Base-by-base conservation (phyloP, 805 yeast genomes). In the Grigorovia jiainica region DNA sequence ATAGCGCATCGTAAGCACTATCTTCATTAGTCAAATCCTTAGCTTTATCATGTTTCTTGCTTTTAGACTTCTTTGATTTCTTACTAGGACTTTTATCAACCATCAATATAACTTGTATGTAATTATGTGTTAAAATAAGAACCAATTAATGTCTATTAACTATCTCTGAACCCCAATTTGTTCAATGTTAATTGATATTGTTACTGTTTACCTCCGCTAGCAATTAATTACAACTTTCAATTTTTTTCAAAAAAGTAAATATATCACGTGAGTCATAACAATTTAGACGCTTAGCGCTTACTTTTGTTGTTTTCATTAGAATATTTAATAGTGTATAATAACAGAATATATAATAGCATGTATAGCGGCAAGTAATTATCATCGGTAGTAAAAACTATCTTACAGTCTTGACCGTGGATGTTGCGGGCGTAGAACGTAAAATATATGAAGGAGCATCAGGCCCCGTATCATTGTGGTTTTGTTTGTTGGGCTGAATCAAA, bases 401-500 rank as follows among this genome's bases (percentile, higher is more conserved):
- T 7, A 56, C 63, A 1, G 70, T 64, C 34, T 51, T 61, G 39
- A 64, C 57, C 1, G 46, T 49, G 2, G 64, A 64, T 42, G 44
- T 39, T 6, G 63, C 49, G 0, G 70, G 68, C 10, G 67, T 65
- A 0, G 66, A 63, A 5, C 67, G 61, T 13, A 64, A 48, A 13
- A 77, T 65, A 9, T 64, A 59, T 1, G 59, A 40, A 0, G 83
- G 81, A 0, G 82, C 82, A 46, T 52, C 64, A 2, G 60, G 55
- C 0, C 86, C 87, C 0, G 87, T 80, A 53, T 81, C 87, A 51
- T 81, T 79, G 48, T 79, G 77, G 36, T 72, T 66, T 52, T 79
- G 84, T 32, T 61, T 53, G 31, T 64, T 70, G 1, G 87, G 87
- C 54, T 81, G 87, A 7, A 79, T 32, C 38, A 78, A 50, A 3